Evolutionary conservation across 208 protist genomes (phyloP).

Genomic region (Leishmania lainsoni): DNA sequence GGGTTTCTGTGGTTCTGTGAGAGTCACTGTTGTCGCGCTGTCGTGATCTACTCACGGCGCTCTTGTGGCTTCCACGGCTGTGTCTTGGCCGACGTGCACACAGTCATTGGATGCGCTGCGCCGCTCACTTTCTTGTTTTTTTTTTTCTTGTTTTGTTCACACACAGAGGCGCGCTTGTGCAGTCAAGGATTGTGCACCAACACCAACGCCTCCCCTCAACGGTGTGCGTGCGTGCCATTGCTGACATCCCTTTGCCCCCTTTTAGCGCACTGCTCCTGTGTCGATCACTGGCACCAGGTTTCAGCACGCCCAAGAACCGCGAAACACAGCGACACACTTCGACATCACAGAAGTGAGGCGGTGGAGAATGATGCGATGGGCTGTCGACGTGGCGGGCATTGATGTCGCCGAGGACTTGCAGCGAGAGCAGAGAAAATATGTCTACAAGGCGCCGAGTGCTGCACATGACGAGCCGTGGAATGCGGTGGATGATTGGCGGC

Average conservation of each 20-base stretch:
- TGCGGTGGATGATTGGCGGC: slow-evolving; percentile 20
- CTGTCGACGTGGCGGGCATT: slow-evolving; percentile 80
- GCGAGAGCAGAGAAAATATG: slow-evolving; percentile 56
- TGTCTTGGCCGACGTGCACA: not conserved
- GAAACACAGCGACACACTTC: not conserved
- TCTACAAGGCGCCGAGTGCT: slow-evolving; percentile 24
- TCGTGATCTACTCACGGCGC: not conserved
- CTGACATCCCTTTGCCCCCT: not conserved
- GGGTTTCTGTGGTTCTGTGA: not conserved
- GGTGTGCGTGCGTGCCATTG: not conserved
- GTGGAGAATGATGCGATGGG: slow-evolving; percentile 75
- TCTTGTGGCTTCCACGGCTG: not conserved
- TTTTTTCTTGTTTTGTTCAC: not conserved
- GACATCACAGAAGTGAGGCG: not conserved
- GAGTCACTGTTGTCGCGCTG: not conserved
- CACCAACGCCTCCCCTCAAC: not conserved
- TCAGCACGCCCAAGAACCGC: not conserved
- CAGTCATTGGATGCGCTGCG: not conserved
- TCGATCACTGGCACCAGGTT: not conserved
- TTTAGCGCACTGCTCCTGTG: not conserved
- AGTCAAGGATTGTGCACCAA: not conserved
- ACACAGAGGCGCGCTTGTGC: not conserved
- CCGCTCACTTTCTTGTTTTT: not conserved
- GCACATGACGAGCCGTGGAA: slow-evolving; percentile 19
- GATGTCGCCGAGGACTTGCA: slow-evolving; percentile 71